Evolutionary conservation across 225 moss, liverwort and hornwort genomes (phyloP).

Genomic region (Marchantia paleacea): DNA sequence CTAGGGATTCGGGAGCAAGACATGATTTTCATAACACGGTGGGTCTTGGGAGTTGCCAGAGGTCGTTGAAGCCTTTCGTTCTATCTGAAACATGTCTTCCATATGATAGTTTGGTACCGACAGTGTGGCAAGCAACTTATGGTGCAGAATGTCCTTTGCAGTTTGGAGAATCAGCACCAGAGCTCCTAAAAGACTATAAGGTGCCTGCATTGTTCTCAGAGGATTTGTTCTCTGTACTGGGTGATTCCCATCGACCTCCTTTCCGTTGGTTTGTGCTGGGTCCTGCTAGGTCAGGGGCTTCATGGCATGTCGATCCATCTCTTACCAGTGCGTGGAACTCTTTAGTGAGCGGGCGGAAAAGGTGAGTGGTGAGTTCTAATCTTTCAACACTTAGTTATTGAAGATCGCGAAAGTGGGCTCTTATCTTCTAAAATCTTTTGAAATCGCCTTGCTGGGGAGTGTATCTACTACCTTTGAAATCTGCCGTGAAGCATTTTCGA

Average conservation of each 20-base stretch:
- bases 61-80: background rate
- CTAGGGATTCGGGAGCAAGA: too few relatives aligned
- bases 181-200: conserved; percentile 81
- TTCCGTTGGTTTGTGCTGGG: conserved; percentile 97
- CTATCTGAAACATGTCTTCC: too few relatives aligned
- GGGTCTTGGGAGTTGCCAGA: background rate
- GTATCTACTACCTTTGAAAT: background rate
- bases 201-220: conserved; percentile 83
- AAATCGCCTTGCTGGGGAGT: background rate
- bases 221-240: conserved; percentile 78
- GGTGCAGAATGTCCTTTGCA: conserved; percentile 24
- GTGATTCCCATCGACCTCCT: conserved; percentile 68
- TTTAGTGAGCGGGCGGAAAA: conserved; percentile 87
- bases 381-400: background rate
- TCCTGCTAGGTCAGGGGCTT: conserved; percentile 92
- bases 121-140: background rate
- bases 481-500: background rate
- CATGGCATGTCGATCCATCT: conserved; percentile 99
- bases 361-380: conserved; percentile 45
- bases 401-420: background rate
- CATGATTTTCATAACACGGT: too few relatives aligned
- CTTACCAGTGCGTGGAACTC: conserved; percentile 99
- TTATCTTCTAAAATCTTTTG: background rate
- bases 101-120: background rate
- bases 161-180: conserved; percentile 92